Percentiles rank a stretch among this genome's conserved stretches.
phyloP scores from a whole-genome alignment of 306 rosid species.

The Sicyos baderoa region DNA sequence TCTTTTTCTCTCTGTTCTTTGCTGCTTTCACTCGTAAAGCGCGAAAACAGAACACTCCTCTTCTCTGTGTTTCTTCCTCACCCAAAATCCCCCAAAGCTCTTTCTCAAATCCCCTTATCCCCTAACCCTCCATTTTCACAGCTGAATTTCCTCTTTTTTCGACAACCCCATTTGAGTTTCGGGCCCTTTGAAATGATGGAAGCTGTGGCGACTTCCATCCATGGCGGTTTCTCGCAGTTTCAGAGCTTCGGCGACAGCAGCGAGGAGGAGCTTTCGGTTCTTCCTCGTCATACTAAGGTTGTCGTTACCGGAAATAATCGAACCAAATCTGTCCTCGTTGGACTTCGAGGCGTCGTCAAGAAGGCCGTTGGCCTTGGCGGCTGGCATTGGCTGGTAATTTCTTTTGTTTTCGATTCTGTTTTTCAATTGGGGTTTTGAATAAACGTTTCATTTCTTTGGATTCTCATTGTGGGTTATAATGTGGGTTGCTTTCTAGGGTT shows the following conservation, averaged over 20 bases:
- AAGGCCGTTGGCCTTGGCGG: conserved; percentile 97
- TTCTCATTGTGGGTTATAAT: neutral
- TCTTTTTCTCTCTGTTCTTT: conserved; percentile 30
- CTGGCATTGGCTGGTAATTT: conserved; percentile 97
- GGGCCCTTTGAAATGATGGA: conserved; percentile 46
- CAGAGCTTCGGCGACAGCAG: conserved; percentile 95
- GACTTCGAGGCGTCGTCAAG: conserved; percentile 93
- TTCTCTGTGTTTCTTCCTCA: conserved; percentile 40
- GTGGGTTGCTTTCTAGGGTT: neutral
- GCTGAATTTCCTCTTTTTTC: neutral
- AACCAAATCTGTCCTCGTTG: conserved; percentile 96
- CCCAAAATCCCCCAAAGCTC: conserved; percentile 21
- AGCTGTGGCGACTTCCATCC: conserved; percentile 76
- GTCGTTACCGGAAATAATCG: conserved; percentile 97
- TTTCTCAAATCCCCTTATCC: conserved; percentile 22
- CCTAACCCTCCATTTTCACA: conserved; percentile 28
- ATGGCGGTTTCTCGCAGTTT: conserved; percentile 77
- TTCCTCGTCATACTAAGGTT: conserved; percentile 95
- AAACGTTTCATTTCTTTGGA: neutral
- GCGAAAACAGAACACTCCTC: neutral
- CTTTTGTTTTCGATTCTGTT: neutral
- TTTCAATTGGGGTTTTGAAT: neutral
- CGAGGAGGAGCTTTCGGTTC: conserved; percentile 91
- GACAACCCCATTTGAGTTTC: neutral
- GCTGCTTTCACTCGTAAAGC: conserved; percentile 16